Base-by-base conservation (phyloP, 164 flowering plant genomes). In the Berberis vulgaris region DNA sequence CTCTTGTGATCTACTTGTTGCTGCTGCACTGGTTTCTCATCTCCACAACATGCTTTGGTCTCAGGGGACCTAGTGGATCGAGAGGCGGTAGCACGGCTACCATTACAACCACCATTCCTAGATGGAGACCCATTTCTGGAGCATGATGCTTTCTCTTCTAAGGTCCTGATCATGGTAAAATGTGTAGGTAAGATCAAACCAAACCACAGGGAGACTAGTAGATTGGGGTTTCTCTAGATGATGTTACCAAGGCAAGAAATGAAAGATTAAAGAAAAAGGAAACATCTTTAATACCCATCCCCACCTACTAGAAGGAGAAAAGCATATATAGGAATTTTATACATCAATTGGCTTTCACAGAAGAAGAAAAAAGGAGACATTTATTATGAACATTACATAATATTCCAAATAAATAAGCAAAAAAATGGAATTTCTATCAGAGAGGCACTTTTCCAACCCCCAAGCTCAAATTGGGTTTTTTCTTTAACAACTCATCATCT, bases 141-240 rank as follows among this genome's bases (percentile, higher is more conserved):
- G 41, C 26, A 26, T 26, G 13, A 61, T 10, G 72, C 65, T 60
- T 67, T 71, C 26, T 74, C 77, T 47, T 77, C 77, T 49, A 56
- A 47, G 68, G 53, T 65, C 64, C 77, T 68, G 71, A 66, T 53
- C 69, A 69, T 61, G 49, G 67, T 45, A 45, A 57, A 13, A 10
- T 49, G 5, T 3, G 40, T 43, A 54, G 50, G 57, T 46, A 45
- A 65, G 54, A 64, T 53, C 49, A 7, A 43, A 43, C 10, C 6
- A 53, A 7, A 54, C 45, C 13, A 3, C 10, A 43, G 8, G 45
- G 12, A 13, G 39, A 26, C 26, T 26, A 26, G 26, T 26, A 26
- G 56, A 3, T 38, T 12, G 26, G 55, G 42, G 57, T 54, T 54
- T 54, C 42, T 3, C 49, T 41, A 8, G 45, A n/a, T 41, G 42